Conservation (phyloP, 306 rosid genomes). For the Prunus padus region DNA sequence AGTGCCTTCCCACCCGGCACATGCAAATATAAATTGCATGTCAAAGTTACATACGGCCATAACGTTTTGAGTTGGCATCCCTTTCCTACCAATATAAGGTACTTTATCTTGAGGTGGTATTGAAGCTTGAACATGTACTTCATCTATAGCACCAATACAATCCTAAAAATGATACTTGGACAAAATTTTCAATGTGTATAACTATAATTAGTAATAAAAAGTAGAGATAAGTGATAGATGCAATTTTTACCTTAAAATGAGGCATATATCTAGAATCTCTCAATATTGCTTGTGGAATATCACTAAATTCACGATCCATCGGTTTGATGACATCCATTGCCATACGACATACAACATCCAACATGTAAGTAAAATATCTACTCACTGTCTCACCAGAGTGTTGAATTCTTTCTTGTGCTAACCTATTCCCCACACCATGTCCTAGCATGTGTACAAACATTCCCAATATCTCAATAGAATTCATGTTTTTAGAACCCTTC, state of each 20-base stretch:
- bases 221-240: too few relatives aligned
- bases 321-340: too few relatives aligned
- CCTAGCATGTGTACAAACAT: neutral
- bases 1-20: neutral
- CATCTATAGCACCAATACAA: neutral
- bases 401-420: too few relatives aligned
- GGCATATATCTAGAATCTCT: too few relatives aligned
- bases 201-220: too few relatives aligned
- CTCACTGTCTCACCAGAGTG: too few relatives aligned
- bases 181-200: neutral
- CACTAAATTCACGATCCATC: too few relatives aligned
- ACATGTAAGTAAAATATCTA: too few relatives aligned
- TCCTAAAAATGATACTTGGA: neutral
- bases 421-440: too few relatives aligned
- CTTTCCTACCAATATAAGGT: constrained; percentile 2
- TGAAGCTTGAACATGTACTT: neutral
- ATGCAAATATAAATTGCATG: constrained; percentile 8
- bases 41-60: neutral
- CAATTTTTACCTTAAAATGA: too few relatives aligned
- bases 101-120: neutral
- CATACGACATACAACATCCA: too few relatives aligned
- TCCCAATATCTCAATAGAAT: neutral
- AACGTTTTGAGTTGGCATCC: neutral
- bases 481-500: neutral
- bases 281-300: too few relatives aligned